phyloP scores from a whole-genome alignment of 345 rosid genomes.

The Melaleuca alternifolia region DNA sequence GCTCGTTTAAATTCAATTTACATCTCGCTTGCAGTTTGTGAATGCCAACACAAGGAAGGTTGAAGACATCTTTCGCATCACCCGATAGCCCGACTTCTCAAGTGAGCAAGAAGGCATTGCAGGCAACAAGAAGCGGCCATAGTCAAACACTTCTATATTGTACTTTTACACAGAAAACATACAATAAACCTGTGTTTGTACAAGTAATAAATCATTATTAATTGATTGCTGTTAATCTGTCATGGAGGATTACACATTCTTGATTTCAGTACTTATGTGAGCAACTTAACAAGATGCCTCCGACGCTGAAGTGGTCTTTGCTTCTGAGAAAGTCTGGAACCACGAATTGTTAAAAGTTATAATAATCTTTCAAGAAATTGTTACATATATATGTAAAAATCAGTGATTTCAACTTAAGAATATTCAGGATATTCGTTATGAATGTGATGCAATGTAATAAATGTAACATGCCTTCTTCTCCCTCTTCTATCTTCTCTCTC shows the following conservation, averaged over 20 bases:
- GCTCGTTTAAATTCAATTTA: background rate
- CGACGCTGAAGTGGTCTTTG: background rate
- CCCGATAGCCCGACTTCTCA: background rate
- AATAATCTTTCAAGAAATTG: background rate
- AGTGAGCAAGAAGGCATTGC: background rate
- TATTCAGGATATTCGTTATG: background rate
- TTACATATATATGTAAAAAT: background rate
- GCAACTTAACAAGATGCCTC: background rate
- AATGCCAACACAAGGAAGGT: conserved; percentile 18
- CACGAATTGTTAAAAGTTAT: background rate
- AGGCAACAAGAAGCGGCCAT: background rate
- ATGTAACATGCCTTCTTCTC: too few relatives aligned
- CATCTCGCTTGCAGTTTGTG: conserved; percentile 31
- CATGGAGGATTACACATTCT: background rate
- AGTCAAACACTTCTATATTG: background rate
- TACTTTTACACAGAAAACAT: background rate
- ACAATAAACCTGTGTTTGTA: background rate
- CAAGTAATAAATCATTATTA: background rate
- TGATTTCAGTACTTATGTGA: background rate
- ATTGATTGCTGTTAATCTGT: background rate
- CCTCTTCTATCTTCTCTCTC: too few relatives aligned
- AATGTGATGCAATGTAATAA: background rate
- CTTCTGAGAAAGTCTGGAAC: background rate
- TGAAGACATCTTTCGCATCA: conserved; percentile 42
- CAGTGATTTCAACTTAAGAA: background rate